Percentiles rank a stretch among this genome's conserved stretches.
These are phyloP conservation scores for Candida awuae DNA, from an alignment of 805 yeast genomes.

Conservation along the genomic window DNA sequence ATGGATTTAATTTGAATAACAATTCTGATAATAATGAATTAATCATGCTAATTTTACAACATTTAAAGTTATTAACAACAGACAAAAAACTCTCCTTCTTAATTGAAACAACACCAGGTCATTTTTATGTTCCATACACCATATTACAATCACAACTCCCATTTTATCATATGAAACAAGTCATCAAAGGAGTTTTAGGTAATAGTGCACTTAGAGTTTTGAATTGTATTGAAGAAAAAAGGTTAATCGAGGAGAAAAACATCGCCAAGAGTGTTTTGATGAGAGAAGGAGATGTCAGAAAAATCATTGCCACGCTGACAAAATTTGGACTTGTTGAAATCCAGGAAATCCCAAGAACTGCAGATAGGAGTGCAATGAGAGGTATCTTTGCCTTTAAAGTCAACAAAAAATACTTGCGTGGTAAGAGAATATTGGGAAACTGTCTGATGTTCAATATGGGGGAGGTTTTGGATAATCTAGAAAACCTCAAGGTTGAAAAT, in stretches of 20 bases:
- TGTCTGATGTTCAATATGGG: conserved; percentile 48
- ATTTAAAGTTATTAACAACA: conserved; percentile 57
- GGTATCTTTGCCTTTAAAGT: conserved; percentile 72
- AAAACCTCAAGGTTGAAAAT: conserved; percentile 49
- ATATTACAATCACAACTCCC: conserved; percentile 40
- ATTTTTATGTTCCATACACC: conserved; percentile 56
- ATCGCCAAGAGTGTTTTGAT: conserved; percentile 68
- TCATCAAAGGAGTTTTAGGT: conserved; percentile 56
- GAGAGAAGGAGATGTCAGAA: conserved; percentile 69
- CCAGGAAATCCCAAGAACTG: conserved; percentile 89
- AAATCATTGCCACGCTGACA: conserved; percentile 57
- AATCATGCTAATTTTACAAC: conserved; percentile 35
- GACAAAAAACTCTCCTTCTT: conserved; percentile 51
- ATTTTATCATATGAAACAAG: conserved; percentile 44
- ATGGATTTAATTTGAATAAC: conserved; percentile 8
- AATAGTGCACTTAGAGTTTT: conserved; percentile 61
- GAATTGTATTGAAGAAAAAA: conserved; percentile 63
- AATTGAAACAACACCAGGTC: conserved; percentile 45
- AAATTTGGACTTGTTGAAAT: conserved; percentile 69
- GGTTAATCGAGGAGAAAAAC: conserved; percentile 77
- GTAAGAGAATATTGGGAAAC: conserved; percentile 31
- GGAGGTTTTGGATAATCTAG: conserved; percentile 41
- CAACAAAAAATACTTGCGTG: conserved; percentile 19
- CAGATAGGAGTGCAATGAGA: conserved; percentile 85
- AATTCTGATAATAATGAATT: conserved; percentile 14